These are phyloP conservation scores for Leccinum subgranulosum DNA, from an alignment of 768 basidiomycete genomes.

Conservation along the genomic window DNA sequence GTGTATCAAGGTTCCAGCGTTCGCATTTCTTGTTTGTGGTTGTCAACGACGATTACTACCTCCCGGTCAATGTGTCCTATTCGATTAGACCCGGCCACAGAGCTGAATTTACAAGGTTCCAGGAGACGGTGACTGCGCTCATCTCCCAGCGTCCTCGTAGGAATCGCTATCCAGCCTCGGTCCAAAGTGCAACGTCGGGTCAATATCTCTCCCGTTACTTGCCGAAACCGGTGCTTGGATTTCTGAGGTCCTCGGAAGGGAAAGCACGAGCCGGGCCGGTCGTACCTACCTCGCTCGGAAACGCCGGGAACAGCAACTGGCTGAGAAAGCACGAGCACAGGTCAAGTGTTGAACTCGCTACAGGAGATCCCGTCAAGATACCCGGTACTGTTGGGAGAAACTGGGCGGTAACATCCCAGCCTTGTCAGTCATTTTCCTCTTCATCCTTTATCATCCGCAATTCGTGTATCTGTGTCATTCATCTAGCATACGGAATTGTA, in stretches of 20 bases:
- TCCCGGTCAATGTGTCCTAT: neutral
- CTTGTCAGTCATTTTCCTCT: neutral
- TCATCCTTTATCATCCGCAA: neutral
- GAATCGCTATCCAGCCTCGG: neutral
- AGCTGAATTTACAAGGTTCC: neutral
- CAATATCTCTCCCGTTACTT: slow-evolving; percentile 59
- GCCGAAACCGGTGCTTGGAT: slow-evolving; percentile 85
- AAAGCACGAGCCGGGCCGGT: slow-evolving; percentile 75
- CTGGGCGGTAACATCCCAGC: neutral
- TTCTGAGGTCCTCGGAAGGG: slow-evolving; percentile 57
- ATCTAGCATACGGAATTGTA: neutral
- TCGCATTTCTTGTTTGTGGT: too few species aligned
- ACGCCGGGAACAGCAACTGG: slow-evolving; percentile 31
- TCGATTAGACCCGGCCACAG: neutral
- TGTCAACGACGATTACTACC: too few species aligned
- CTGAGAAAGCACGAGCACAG: slow-evolving; percentile 10
- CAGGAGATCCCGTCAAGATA: neutral
- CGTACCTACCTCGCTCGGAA: slow-evolving; percentile 60
- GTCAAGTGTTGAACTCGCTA: slow-evolving; percentile 1
- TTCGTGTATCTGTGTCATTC: neutral
- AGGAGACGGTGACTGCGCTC: neutral
- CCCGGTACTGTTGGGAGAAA: neutral
- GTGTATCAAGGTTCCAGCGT: too few species aligned
- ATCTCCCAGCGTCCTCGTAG: neutral
- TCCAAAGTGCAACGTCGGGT: slow-evolving; percentile 36